Conservation (phyloP, 2,329 filamentous ascomycete species). For the Cladosporium halotolerans region DNA sequence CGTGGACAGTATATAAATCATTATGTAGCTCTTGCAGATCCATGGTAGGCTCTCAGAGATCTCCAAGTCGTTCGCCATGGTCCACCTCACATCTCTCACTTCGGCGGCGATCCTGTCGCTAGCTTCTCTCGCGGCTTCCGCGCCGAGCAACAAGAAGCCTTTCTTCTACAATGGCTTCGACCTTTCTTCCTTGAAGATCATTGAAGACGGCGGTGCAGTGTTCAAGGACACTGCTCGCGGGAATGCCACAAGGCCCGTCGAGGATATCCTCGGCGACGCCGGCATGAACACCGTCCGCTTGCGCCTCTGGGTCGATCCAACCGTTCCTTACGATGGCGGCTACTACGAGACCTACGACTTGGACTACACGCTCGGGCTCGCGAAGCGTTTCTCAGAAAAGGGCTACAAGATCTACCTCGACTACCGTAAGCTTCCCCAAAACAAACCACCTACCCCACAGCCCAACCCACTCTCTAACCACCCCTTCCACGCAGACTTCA, state of each 20-base stretch:
- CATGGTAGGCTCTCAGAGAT: no score
- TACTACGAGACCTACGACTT: slow-evolving; percentile 27
- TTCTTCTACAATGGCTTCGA: slow-evolving; percentile 36
- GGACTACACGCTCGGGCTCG: slow-evolving; percentile 30
- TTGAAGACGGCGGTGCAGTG: slow-evolving; percentile 31
- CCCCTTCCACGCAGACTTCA: slow-evolving; percentile 14
- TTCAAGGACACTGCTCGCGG: slow-evolving; percentile 33
- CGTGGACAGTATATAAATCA: no score
- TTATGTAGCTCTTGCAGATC: no score
- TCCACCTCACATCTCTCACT: not conserved
- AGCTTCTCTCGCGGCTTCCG: not conserved
- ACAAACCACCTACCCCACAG: not conserved
- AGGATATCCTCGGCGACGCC: slow-evolving; percentile 32
- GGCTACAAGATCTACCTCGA: slow-evolving; percentile 35
- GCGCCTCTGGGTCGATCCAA: slow-evolving; percentile 27
- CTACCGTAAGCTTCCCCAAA: slow-evolving; percentile 16
- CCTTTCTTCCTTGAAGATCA: slow-evolving; percentile 32
- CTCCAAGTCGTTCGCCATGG: not conserved
- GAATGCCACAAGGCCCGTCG: slow-evolving; percentile 32
- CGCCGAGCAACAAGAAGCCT: slow-evolving; percentile 10
- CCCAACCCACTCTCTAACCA: not conserved
- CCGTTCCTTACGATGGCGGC: slow-evolving; percentile 23
- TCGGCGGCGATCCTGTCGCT: not conserved
- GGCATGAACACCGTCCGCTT: slow-evolving; percentile 33
- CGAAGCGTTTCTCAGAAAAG: slow-evolving; percentile 31